These are phyloP conservation scores for Neospermospora avenae DNA, from an alignment of 2,329 filamentous ascomycete genomes.

Conservation along the genomic window DNA sequence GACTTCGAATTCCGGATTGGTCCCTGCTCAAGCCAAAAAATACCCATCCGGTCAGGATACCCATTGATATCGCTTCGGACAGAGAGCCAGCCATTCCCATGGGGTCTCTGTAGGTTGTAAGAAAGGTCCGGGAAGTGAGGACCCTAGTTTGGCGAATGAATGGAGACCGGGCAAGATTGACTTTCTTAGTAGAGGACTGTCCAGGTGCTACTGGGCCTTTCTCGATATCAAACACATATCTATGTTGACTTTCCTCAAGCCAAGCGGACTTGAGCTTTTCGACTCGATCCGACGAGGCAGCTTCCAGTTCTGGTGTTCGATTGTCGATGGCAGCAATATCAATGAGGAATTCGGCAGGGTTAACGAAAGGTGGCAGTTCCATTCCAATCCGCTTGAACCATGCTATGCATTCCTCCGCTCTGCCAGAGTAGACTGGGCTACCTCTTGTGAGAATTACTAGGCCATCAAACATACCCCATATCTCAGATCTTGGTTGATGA, in stretches of 20 bases:
- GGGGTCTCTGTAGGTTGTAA: conserved; percentile 72
- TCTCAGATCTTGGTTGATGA: conserved; percentile 75
- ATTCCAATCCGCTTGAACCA: conserved; percentile 63
- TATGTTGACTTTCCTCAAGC: conserved; percentile 40
- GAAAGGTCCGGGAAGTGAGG: conserved; percentile 65
- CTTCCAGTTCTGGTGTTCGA: conserved; percentile 63
- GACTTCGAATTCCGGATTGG: conserved; percentile 68
- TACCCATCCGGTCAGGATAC: conserved; percentile 68
- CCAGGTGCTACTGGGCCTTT: conserved; percentile 4
- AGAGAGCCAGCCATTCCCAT: conserved; percentile 71
- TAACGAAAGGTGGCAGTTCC: conserved; percentile 66
- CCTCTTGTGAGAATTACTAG: conserved; percentile 67
- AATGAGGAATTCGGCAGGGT: conserved; percentile 74
- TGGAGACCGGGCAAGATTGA: conserved; percentile 43
- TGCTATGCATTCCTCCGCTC: conserved; percentile 52
- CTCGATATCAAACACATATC: conserved; percentile 20
- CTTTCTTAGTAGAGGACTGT: neutral
- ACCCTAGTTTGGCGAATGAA: conserved; percentile 63
- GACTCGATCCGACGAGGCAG: conserved; percentile 56
- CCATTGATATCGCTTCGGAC: conserved; percentile 68
- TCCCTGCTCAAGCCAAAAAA: conserved; percentile 64
- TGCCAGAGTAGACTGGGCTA: conserved; percentile 65
- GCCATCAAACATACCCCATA: conserved; percentile 74
- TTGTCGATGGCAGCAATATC: conserved; percentile 74
- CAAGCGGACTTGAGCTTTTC: conserved; percentile 59